phyloP scores from a whole-genome alignment of 2,329 filamentous ascomycete genomes.

The Alternaria sp. region DNA sequence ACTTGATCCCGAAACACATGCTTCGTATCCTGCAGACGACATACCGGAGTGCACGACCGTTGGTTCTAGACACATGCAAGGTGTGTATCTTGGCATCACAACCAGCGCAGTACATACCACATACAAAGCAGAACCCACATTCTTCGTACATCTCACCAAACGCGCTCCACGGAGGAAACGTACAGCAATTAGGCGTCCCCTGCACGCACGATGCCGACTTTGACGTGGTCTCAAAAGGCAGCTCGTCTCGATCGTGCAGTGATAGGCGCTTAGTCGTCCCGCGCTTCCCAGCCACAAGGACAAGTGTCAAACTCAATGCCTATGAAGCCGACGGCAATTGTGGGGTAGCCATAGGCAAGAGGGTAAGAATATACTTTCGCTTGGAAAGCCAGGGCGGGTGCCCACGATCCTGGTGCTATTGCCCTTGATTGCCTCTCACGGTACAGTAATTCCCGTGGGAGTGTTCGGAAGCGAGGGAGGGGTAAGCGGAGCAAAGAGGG shows the following conservation, averaged over 20 bases:
- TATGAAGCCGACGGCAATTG: constrained; percentile 9
- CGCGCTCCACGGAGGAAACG: background rate
- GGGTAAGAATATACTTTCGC: background rate
- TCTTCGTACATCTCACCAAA: background rate
- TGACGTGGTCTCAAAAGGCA: constrained; percentile 1
- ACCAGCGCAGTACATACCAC: constrained; percentile 4
- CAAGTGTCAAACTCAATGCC: constrained; percentile 11
- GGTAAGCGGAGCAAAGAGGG: constrained; percentile 15
- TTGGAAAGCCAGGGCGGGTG: constrained; percentile 1
- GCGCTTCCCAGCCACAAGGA: constrained; percentile 12
- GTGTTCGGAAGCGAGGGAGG: constrained; percentile 12
- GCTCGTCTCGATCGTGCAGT: background rate
- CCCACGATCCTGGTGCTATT: constrained; percentile 5
- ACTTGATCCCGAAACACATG: background rate
- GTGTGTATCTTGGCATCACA: constrained; percentile 8
- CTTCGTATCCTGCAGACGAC: constrained; percentile 9
- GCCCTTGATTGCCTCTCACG: constrained; percentile 1
- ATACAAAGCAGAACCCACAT: background rate
- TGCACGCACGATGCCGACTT: constrained; percentile 9
- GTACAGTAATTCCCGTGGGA: constrained; percentile 9
- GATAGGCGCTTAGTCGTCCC: constrained; percentile 11
- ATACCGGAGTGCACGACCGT: constrained; percentile 3
- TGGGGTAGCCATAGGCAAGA: constrained; percentile 6
- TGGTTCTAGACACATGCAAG: constrained; percentile 9
- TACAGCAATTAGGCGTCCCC: constrained; percentile 3